Conservation (phyloP, 768 basidiomycete species). For the Suillus decipiens region DNA sequence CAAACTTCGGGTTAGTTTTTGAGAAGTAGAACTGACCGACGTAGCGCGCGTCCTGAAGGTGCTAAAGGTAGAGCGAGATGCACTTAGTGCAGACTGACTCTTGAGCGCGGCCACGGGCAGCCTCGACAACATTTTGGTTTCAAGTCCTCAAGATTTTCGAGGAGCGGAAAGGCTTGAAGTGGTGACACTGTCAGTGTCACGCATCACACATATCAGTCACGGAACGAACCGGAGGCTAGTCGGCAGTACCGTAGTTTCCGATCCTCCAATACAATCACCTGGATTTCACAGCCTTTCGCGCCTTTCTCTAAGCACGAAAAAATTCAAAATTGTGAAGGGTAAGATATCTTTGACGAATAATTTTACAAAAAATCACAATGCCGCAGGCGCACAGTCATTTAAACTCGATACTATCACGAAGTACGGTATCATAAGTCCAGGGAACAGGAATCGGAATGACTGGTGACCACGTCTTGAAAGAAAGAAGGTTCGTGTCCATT, state of each 20-base stretch:
- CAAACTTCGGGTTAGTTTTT: slow-evolving; percentile 18
- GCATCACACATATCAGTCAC: slow-evolving; percentile 41
- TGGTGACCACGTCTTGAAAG: not conserved
- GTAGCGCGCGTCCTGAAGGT: slow-evolving; percentile 46
- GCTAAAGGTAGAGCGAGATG: slow-evolving; percentile 45
- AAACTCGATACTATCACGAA: not conserved
- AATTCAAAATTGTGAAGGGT: not conserved
- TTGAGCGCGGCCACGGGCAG: slow-evolving; percentile 73
- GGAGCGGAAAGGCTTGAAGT: slow-evolving; percentile 34
- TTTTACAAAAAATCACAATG: slow-evolving; percentile 20
- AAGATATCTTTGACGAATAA: slow-evolving; percentile 23
- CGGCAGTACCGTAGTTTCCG: slow-evolving; percentile 18
- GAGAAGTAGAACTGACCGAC: slow-evolving; percentile 43
- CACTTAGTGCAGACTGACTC: slow-evolving; percentile 50
- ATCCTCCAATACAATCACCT: slow-evolving; percentile 5
- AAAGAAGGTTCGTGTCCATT: slow-evolving; percentile 13
- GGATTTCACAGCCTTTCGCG: slow-evolving; percentile 2
- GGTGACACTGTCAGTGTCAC: slow-evolving; percentile 42
- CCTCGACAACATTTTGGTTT: slow-evolving; percentile 79
- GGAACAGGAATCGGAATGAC: not conserved
- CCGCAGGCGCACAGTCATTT: slow-evolving; percentile 7
- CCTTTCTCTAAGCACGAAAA: not conserved
- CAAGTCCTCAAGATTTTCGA: slow-evolving; percentile 42
- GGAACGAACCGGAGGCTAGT: slow-evolving; percentile 51
- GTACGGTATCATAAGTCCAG: slow-evolving; percentile 1